Base-by-base conservation (phyloP, 169 alveolate species). In the Eimeria necatrix region DNA sequence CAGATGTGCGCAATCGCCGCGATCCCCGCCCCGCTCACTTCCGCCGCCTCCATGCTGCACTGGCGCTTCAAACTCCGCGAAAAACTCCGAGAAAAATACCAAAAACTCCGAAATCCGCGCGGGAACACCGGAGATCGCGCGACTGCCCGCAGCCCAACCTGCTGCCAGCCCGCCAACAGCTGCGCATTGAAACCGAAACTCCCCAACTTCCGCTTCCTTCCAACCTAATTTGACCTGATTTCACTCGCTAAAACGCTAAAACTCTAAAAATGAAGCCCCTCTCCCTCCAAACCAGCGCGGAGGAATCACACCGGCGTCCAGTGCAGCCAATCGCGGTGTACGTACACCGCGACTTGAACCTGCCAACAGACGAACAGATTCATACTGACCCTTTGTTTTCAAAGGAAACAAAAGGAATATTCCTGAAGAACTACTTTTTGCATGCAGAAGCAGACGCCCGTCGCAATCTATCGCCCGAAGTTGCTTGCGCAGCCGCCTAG, bases 31-130 rank as follows among this genome's bases (percentile, higher is more conserved):
- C 87, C 87, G 64, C 61, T 76, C 61, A 76, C 26, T 0, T 76
- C 87, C 87, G 87, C 18, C 12, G 24, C 87, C 87, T 76, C 87
- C 87, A 76, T 76, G 20, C 64, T 41, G 59, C 18, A 76, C 87
- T 5, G 61, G 3, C 87, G 24, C 14, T 6, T 76, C 87, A 61
- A 61, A 61, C 4, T 0, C 9, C 73, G 16, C 73, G 22, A 61
- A 61, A 61, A 20, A 20, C 22, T 5, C 16, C 41, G 24, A n/a
- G 5, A 61, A 61, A 61, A 4, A 12, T 0, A 2, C 73, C 3
- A 16, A 61, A 20, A 61, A 0, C 73, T n/a, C 9, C 16, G 73
- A 61, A 61, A 16, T 61, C 22, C 22, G 24, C 16, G 22, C 73
- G 22, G 73, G 1, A 61, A 26, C 41, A 2, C 41, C 41, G 3